phyloP scores from a whole-genome alignment of 495 filamentous ascomycete species.

The Aspergillus carlsbadensis region DNA sequence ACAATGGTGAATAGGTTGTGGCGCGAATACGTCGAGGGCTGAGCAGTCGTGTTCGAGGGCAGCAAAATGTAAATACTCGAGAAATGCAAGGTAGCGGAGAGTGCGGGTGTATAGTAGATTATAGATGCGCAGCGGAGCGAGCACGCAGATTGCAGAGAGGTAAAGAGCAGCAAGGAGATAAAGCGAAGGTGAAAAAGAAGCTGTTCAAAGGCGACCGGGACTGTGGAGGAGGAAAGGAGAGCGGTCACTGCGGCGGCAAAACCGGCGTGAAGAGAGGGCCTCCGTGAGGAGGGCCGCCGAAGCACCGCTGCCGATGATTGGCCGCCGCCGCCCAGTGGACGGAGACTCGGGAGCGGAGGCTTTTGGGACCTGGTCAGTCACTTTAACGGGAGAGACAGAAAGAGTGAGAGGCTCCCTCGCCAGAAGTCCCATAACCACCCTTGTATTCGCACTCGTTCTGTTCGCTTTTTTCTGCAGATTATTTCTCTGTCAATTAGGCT shows the following conservation, averaged over 20 bases:
- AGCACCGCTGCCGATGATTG: constrained; percentile 37
- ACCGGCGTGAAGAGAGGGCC: constrained; percentile 16
- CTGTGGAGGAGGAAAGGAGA: constrained; percentile 42
- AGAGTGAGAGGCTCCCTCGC: too few species aligned
- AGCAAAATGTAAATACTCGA: constrained; percentile 5
- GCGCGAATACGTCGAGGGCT: background rate
- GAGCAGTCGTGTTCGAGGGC: background rate
- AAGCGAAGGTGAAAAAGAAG: constrained; percentile 27
- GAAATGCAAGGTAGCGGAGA: constrained; percentile 9
- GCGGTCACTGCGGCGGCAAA: constrained; percentile 39
- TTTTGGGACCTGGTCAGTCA: constrained; percentile 19
- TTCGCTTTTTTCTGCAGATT: constrained; percentile 30
- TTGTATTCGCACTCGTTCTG: constrained; percentile 46
- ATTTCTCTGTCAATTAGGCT: background rate
- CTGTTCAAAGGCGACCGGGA: constrained; percentile 19
- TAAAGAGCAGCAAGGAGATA: constrained; percentile 21
- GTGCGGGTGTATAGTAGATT: constrained; percentile 22
- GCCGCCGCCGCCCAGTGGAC: constrained; percentile 33
- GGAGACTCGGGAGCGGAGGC: too few species aligned
- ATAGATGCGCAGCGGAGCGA: constrained; percentile 18
- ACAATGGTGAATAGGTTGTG: constrained; percentile 1
- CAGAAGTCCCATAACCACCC: constrained; percentile 15
- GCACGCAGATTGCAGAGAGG: constrained; percentile 20
- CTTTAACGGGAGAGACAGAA: too few species aligned
- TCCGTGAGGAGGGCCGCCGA: constrained; percentile 26